Evolutionary conservation across 208 protist genomes (phyloP).

Genomic region (Angomonas deanei): DNA sequence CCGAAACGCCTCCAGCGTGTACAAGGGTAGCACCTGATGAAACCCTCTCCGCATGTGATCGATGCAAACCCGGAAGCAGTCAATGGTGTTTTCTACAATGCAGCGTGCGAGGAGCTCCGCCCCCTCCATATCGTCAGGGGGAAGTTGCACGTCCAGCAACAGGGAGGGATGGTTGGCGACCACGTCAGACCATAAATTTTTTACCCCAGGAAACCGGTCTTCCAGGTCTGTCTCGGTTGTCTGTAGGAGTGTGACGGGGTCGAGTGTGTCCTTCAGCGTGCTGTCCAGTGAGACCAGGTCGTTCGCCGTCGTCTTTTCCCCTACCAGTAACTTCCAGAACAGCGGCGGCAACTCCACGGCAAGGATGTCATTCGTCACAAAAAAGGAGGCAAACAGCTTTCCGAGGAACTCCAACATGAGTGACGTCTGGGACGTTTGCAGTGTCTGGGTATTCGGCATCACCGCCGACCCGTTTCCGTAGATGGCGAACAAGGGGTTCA

Average conservation of each 20-base stretch:
- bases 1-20: constrained; percentile 78
- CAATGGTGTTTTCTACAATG: constrained; percentile 57
- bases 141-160: constrained; percentile 29
- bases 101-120: constrained; percentile 54
- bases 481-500: constrained; percentile 86
- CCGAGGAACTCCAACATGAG: constrained; percentile 92
- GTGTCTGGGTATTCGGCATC: constrained; percentile 64
- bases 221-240: constrained; percentile 71
- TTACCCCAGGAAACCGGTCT: constrained; percentile 74
- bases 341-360: constrained; percentile 89
- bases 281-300: constrained; percentile 64
- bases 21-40: constrained; percentile 72
- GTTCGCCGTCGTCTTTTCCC: constrained; percentile 40
- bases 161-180: constrained; percentile 39
- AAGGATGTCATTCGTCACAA: constrained; percentile 86
- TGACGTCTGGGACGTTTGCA: constrained; percentile 53
- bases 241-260: constrained; percentile 58
- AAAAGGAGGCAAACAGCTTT: constrained; percentile 90
- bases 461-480: constrained; percentile 61
- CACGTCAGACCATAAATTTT: constrained; percentile 34
- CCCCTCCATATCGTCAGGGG: constrained; percentile 32
- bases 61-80: constrained; percentile 60
- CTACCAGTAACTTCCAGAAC: constrained; percentile 91
- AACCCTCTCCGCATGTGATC: constrained; percentile 76
- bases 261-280: constrained; percentile 45